Evolutionary conservation across 345 rosid species (phyloP).

Genomic region (Eucalyptus melliodora): DNA sequence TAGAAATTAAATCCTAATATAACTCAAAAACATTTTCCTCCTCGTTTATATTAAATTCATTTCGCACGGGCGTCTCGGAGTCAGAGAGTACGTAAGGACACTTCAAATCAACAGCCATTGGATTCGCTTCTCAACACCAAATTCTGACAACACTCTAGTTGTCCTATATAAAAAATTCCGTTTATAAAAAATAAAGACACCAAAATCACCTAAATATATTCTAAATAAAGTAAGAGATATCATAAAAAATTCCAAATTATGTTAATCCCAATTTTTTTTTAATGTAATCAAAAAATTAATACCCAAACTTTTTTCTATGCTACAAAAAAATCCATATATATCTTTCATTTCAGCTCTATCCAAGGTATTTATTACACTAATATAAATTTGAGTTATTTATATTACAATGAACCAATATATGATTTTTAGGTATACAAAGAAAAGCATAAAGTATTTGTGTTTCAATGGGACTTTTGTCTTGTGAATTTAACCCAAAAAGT

Average conservation of each 20-base stretch:
- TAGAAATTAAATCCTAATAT: not conserved
- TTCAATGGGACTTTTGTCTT: too few species aligned
- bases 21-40: not conserved
- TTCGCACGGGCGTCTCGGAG: not conserved
- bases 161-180: not conserved
- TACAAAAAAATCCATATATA: too few species aligned
- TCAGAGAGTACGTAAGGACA: not conserved
- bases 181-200: not conserved
- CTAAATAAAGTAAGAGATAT: not conserved
- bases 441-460: too few species aligned
- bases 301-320: too few species aligned
- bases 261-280: too few species aligned
- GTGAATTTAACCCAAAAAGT: not conserved
- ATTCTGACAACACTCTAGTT: not conserved
- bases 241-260: too few species aligned
- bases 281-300: too few species aligned
- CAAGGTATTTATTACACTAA: too few species aligned
- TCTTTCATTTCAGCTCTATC: too few species aligned
- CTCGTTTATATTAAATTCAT: not conserved
- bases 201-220: not conserved
- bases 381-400: too few species aligned
- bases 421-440: too few species aligned
- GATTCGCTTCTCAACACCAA: not conserved
- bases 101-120: not conserved
- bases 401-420: too few species aligned